These are phyloP conservation scores for Cladophialophora immunda DNA, from an alignment of 2,329 filamentous ascomycete species.

Conservation along the genomic window DNA sequence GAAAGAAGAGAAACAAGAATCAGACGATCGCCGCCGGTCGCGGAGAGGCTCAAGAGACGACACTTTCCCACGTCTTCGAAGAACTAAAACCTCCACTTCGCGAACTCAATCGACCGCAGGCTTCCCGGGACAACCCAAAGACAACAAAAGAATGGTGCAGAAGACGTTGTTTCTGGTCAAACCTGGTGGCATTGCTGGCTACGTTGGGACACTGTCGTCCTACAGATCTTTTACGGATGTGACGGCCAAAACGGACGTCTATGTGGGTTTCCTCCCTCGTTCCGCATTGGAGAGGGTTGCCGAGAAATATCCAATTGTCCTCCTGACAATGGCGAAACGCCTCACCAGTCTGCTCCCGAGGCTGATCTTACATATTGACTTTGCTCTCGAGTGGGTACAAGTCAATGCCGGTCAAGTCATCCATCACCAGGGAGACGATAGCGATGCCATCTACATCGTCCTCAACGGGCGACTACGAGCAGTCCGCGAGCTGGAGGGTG, in stretches of 20 bases:
- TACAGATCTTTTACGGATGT: conserved; percentile 97
- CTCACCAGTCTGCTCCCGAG: conserved; percentile 88
- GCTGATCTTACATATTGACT: conserved; percentile 94
- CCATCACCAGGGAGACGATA: conserved; percentile 92
- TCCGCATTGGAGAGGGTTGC: conserved; percentile 88
- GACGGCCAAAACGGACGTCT: conserved; percentile 96
- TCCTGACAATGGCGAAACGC: conserved; percentile 95
- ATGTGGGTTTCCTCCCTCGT: conserved; percentile 91
- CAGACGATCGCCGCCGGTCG: conserved; percentile 2
- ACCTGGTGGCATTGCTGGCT: conserved; percentile 91
- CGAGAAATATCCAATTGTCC: conserved; percentile 87
- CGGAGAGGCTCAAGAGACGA: conserved; percentile 43
- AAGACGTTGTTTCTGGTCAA: conserved; percentile 89
- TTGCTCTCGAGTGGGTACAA: conserved; percentile 97
- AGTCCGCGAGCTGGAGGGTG: conserved; percentile 81
- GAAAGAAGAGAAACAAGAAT: conserved; percentile 47
- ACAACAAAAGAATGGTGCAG: conserved; percentile 58
- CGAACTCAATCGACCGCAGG: conserved; percentile 43
- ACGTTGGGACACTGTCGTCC: conserved; percentile 91
- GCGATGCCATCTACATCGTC: conserved; percentile 97
- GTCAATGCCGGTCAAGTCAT: conserved; percentile 94
- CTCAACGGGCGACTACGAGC: conserved; percentile 89
- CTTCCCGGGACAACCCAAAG: conserved; percentile 42
- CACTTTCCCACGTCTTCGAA: conserved; percentile 55
- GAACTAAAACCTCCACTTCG: conserved; percentile 55